These are phyloP conservation scores for Ophiostoma fasciatum DNA, from an alignment of 2,329 filamentous ascomycete species.

Conservation along the genomic window DNA sequence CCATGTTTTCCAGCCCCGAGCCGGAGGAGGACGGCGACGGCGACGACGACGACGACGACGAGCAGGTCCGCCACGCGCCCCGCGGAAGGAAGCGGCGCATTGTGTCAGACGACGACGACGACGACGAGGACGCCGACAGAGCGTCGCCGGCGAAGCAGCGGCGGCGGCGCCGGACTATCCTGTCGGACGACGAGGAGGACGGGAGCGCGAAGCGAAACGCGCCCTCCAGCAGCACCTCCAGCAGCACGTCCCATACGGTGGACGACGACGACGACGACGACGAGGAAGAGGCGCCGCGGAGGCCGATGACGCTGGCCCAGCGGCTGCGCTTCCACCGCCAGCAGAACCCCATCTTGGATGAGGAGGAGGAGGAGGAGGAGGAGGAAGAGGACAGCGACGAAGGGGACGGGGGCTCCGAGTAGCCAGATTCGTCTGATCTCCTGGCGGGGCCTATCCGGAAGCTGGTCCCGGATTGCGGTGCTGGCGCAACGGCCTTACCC, in stretches of 20 bases:
- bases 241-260: too few relatives aligned
- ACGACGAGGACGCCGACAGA: constrained; percentile 1
- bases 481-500: too few relatives aligned
- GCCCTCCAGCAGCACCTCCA: too few relatives aligned
- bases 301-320: constrained; percentile 6
- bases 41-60: background rate
- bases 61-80: background rate
- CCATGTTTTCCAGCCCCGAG: constrained; percentile 8
- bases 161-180: too few relatives aligned
- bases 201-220: too few relatives aligned
- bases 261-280: constrained; percentile 7
- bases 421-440: too few relatives aligned
- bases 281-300: background rate
- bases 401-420: too few relatives aligned
- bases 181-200: too few relatives aligned
- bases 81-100: constrained; percentile 8
- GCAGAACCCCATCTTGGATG: constrained; percentile 1
- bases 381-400: background rate
- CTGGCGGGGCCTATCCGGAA: too few relatives aligned
- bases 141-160: background rate
- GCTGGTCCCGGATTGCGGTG: too few relatives aligned
- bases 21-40: background rate
- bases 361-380: background rate
- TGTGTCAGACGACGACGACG: constrained; percentile 9
- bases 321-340: constrained; percentile 2